Base-by-base conservation (phyloP, 2,329 filamentous ascomycete species). In the Alternaria rosae region DNA sequence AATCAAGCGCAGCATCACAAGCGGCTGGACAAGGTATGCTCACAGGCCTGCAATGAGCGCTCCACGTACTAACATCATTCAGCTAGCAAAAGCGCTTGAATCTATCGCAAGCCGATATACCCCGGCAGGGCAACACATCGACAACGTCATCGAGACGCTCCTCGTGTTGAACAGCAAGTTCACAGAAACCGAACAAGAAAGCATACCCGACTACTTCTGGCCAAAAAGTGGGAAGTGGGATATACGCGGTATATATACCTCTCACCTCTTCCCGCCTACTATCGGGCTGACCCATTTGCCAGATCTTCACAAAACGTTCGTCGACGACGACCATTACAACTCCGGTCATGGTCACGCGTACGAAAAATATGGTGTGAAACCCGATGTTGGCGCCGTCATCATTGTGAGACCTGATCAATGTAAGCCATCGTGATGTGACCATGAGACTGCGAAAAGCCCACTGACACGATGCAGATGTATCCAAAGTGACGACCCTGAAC, bases 271-370 rank as follows among this genome's bases (percentile, higher is more conserved):
- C n/a, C n/a, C n/a, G 28, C 13, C 20, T 21, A 51, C n/a, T 5
- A 10, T 42, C 42, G 21, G 15, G 25, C 25, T 64, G 11, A 57
- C 43, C 7, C 5, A 3, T 13, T 2, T 15, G 17, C 3, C 45
- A 87, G 88, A 86, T 70, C 71, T 89, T 0, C 84, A 87, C 66
- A 89, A 89, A 62, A 82, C 85, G 1, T 89, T 84, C 69, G 79
- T 93, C 50, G 87, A 90, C 60, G 79, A 85, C 23, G 78, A 88
- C 4, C 79, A 78, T 28, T 90, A 86, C 70, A 84, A 87, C 59
- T 80, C 81, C 3, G 85, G 85, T 1, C 85, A 88, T 59, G 87
- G 87, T 0, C 81, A 86, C 45, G 85, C 85, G 2, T 90, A 89
- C 65, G 79, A 86, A 51, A 78, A 78, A 9, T 87, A 88, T 43